These are phyloP conservation scores for Penicillium sclerotigenum DNA, from an alignment of 2,329 filamentous ascomycete genomes.

Conservation along the genomic window DNA sequence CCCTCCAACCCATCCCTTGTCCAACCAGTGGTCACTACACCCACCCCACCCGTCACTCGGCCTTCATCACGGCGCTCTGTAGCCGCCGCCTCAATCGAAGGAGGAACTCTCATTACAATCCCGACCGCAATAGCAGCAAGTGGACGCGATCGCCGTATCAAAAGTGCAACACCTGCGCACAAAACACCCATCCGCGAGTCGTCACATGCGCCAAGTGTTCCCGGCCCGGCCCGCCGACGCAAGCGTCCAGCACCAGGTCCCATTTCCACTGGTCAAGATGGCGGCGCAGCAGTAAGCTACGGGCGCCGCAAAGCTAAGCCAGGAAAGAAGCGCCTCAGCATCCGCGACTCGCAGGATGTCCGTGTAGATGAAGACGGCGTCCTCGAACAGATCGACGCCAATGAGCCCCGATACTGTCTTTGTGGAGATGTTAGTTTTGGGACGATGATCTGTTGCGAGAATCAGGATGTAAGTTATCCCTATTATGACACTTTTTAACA, in stretches of 20 bases:
- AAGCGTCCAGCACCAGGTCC: slow-evolving; percentile 60
- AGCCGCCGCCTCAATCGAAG: slow-evolving; percentile 28
- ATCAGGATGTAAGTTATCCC: slow-evolving; percentile 50
- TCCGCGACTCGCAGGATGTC: slow-evolving; percentile 43
- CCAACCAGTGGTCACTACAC: slow-evolving; percentile 19
- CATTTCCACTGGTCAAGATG: slow-evolving; percentile 56
- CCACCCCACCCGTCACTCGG: slow-evolving; percentile 34
- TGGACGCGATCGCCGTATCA: slow-evolving; percentile 39
- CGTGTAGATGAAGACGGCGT: slow-evolving; percentile 50
- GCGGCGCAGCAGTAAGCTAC: slow-evolving; percentile 60
- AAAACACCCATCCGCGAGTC: slow-evolving; percentile 43
- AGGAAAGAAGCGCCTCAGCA: slow-evolving; percentile 37
- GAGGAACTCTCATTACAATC: slow-evolving; percentile 10
- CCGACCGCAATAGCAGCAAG: slow-evolving; percentile 16
- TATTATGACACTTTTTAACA: background rate
- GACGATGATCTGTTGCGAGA: slow-evolving; percentile 64
- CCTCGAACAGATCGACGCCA: slow-evolving; percentile 54
- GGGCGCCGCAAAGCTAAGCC: slow-evolving; percentile 58
- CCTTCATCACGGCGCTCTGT: slow-evolving; percentile 36
- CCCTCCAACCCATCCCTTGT: slow-evolving; percentile 21
- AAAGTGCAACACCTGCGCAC: slow-evolving; percentile 42
- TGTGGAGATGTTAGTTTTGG: slow-evolving; percentile 64
- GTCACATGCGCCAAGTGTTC: slow-evolving; percentile 36
- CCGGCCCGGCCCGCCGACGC: slow-evolving; percentile 46
- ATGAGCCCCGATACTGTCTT: slow-evolving; percentile 62